phyloP scores from a whole-genome alignment of 352 stramenopile genomes.

The Pelagophyceae sp. region DNA sequence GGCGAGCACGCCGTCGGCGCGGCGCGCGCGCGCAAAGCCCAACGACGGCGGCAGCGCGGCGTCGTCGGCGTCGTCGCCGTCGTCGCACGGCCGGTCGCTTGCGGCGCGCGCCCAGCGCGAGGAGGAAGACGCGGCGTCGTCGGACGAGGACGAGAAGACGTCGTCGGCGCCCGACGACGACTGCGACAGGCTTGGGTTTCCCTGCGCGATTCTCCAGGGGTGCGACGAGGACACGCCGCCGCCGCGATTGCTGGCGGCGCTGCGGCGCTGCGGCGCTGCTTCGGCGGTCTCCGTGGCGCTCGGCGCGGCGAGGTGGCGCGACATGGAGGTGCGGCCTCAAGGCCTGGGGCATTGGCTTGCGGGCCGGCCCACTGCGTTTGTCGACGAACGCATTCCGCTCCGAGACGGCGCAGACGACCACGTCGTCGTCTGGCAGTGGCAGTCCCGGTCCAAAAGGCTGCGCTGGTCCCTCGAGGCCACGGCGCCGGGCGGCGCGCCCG shows the following conservation, averaged over 20 bases:
- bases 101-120: no score
- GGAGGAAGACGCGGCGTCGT: background rate
- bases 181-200: background rate
- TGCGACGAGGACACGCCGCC: background rate
- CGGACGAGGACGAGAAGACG: constrained; percentile 1
- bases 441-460: background rate
- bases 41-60: background rate
- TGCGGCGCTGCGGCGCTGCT: background rate
- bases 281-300: background rate
- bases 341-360: background rate
- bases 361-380: background rate
- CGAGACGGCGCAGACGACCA: background rate
- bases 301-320: background rate
- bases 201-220: background rate
- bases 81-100: no score
- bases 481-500: no score
- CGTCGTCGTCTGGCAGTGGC: constrained; percentile 13
- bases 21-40: no score
- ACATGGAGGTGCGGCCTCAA: background rate
- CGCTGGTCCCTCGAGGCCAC: background rate
- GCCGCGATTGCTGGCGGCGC: background rate
- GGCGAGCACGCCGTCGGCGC: no score
- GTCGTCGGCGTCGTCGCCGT: no score
- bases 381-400: background rate
- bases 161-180: background rate